Evolutionary conservation across 139 green algal genomes (phyloP).

Genomic region (Zygnema cylindricum): DNA sequence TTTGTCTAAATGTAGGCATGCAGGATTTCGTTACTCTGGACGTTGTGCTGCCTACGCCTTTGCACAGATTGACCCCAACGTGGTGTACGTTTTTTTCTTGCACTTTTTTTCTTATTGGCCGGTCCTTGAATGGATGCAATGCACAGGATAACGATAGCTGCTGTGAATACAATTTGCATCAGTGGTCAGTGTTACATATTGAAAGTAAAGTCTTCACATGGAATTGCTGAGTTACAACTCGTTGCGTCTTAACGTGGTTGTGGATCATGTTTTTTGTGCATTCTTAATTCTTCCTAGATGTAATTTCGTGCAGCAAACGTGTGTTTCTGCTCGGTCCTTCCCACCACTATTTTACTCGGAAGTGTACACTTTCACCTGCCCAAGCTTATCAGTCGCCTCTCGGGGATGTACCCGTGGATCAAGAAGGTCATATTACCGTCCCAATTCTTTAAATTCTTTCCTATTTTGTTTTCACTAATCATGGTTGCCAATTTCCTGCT

Average conservation of each 20-base stretch:
- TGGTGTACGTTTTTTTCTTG: constrained; percentile 31
- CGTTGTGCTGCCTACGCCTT: constrained; percentile 64
- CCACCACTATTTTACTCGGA: constrained; percentile 84
- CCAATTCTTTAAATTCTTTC: too few species aligned
- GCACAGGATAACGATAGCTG: too few species aligned
- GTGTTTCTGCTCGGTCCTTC: constrained; percentile 76
- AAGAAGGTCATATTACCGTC: constrained; percentile 67
- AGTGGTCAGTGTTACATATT: too few species aligned
- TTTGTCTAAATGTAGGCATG: constrained; percentile 48
- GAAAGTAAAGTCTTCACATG: neutral
- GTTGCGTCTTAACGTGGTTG: neutral
- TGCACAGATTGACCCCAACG: constrained; percentile 42
- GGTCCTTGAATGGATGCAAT: too few species aligned
- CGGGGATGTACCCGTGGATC: constrained; percentile 80
- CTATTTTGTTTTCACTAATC: too few species aligned
- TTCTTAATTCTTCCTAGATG: neutral
- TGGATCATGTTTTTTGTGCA: neutral
- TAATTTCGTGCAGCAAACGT: constrained; percentile 42
- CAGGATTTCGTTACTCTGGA: constrained; percentile 64
- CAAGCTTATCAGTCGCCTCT: constrained; percentile 82
- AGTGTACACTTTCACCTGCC: constrained; percentile 77
- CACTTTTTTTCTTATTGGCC: too few species aligned
- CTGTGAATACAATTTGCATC: too few species aligned
- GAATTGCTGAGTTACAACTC: neutral
- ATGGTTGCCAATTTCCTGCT: too few species aligned